Evolutionary conservation across 2,329 filamentous ascomycete species (phyloP).

Genomic region (Diaporthe capsici): DNA sequence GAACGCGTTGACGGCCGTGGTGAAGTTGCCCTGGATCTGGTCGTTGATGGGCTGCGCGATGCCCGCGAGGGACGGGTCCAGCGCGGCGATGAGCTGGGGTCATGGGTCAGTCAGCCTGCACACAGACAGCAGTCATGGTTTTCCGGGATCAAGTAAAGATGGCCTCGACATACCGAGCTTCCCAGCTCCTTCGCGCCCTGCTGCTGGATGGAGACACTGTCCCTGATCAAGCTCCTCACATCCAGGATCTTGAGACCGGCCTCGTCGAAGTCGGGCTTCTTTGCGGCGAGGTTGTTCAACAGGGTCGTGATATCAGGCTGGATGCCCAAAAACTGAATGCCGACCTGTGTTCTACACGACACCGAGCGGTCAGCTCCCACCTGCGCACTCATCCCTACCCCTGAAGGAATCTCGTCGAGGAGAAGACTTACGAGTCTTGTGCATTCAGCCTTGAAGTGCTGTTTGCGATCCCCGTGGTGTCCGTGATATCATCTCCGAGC

Average conservation of each 20-base stretch:
- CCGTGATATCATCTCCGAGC: slow-evolving; percentile 7
- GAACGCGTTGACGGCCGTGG: slow-evolving; percentile 25
- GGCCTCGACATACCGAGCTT: background rate
- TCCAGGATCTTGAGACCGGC: slow-evolving; percentile 26
- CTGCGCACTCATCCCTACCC: no score
- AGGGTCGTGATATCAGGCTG: slow-evolving; percentile 30
- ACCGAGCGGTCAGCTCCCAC: background rate
- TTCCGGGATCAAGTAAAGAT: background rate
- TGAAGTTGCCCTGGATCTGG: slow-evolving; percentile 38
- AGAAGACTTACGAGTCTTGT: slow-evolving; percentile 22
- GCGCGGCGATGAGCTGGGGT: slow-evolving; percentile 14
- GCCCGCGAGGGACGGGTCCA: slow-evolving; percentile 22
- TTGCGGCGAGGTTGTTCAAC: slow-evolving; percentile 21
- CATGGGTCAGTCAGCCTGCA: background rate
- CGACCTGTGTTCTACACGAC: slow-evolving; percentile 4
- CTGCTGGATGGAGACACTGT: slow-evolving; percentile 31
- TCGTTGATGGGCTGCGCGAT: slow-evolving; percentile 36
- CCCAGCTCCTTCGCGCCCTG: slow-evolving; percentile 8
- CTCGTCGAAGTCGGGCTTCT: slow-evolving; percentile 26
- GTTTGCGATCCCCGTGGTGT: background rate
- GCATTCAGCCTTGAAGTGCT: slow-evolving; percentile 5
- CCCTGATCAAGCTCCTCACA: slow-evolving; percentile 31
- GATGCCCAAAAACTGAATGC: slow-evolving; percentile 21
- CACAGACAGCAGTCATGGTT: background rate
- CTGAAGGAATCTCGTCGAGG: no score